Conservation (phyloP, 2,329 filamentous ascomycete genomes). For the Neonectria ditissima region DNA sequence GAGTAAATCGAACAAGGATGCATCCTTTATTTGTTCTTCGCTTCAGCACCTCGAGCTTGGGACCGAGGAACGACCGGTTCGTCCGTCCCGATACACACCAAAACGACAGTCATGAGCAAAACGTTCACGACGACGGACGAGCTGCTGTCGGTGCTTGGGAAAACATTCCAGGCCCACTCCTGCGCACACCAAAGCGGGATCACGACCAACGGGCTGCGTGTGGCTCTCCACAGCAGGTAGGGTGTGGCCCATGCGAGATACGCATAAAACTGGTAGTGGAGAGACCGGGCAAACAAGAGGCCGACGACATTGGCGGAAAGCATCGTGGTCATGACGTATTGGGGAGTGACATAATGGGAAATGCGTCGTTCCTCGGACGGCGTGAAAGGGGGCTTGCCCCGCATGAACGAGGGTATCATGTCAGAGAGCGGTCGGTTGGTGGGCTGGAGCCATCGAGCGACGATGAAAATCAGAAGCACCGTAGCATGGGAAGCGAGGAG, state of each 20-base stretch:
- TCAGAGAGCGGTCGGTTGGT: conserved; percentile 67
- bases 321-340: conserved; percentile 81
- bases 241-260: conserved; percentile 92
- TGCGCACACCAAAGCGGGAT: conserved; percentile 80
- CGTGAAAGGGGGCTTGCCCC: conserved; percentile 59
- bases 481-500: conserved; percentile 74
- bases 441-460: conserved; percentile 78
- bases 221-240: conserved; percentile 85
- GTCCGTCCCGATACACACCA: conserved; percentile 69
- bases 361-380: conserved; percentile 67
- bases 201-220: conserved; percentile 74
- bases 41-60: conserved; percentile 34
- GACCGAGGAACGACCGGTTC: conserved; percentile 50
- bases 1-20: conserved; percentile 38
- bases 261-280: conserved; percentile 96
- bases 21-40: conserved; percentile 49
- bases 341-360: conserved; percentile 70
- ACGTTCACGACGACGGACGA: conserved; percentile 75
- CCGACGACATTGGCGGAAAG: conserved; percentile 83
- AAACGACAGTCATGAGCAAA: conserved; percentile 74
- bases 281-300: conserved; percentile 84
- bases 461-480: conserved; percentile 75
- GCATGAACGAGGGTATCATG: conserved; percentile 62
- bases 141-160: conserved; percentile 76
- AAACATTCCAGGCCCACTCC: conserved; percentile 95